Evolutionary conservation across 495 filamentous ascomycete species (phyloP), one percentile per base, ranked within the genome.

Genomic region (Neurospora sublineolata): DNA sequence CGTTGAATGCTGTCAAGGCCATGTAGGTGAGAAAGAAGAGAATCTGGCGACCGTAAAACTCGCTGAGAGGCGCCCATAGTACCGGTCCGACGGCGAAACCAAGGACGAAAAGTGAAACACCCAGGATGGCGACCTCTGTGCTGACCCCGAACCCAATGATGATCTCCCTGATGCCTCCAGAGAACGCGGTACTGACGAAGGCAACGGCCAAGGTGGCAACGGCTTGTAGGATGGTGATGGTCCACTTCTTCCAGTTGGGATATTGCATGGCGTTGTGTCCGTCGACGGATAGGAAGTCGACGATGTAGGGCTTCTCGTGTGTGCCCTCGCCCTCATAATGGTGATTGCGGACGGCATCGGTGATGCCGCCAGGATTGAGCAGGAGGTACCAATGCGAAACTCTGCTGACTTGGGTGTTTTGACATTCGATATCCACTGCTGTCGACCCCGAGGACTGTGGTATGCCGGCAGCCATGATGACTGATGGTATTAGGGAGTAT

Each of bases 151-250:
- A 93, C 37, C 88, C 80, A 16, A 27, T 37, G 72, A 87, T 81
- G 68, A 93, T 87, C 72, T 91, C 82, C n/a, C 78, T 77, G 14
- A 92, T 80, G 75, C 92, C 92, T 41, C 91, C 91, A 37, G 91
- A 83, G 74, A 90, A 94, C 12, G 91, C 92, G 1, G 91, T 92
- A 10, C 90, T 93, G 40, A 89, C 91, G 73, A 96, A 88, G 18
- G 92, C 84, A 33, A 94, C 91, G 27, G 89, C 88, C 68, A 94
- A 83, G 0, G 91, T 92, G 20, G 90, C 86, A 42, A 91, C 72
- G 36, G 92, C 90, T 67, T 89, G 86, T 16, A 89, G 58, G 64
- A 87, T 73, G 1, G 90, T 91, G 72, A 91, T 87, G n/a, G 77
- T 76, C 92, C 92, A 94, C 81, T 94, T 94, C 79, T 84, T 88